Conservation (phyloP, 352 stramenopile genomes). For the Pythium brachiatum region DNA sequence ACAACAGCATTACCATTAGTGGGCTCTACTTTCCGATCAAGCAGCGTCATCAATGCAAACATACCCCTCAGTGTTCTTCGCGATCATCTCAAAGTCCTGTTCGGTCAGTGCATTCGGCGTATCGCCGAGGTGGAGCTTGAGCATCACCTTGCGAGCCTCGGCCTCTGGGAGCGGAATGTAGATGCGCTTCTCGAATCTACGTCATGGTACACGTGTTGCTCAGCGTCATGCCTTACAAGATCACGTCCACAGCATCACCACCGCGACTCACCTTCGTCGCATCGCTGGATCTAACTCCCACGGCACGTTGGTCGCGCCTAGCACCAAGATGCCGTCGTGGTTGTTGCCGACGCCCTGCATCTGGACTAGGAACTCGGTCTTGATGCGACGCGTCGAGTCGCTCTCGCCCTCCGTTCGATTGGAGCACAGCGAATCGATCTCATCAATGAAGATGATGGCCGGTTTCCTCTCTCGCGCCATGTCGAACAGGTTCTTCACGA, state of each 20-base stretch:
- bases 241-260: background rate
- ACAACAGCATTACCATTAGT: background rate
- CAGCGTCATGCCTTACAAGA: too few relatives aligned
- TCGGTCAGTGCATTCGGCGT: slow-evolving; percentile 94
- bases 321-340: slow-evolving; percentile 91
- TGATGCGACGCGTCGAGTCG: slow-evolving; percentile 95
- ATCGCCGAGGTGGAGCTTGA: slow-evolving; percentile 97
- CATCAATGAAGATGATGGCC: slow-evolving; percentile 97
- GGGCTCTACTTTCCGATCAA: background rate
- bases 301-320: slow-evolving; percentile 98
- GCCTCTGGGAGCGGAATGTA: slow-evolving; percentile 97
- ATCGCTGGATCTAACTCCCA: slow-evolving; percentile 98
- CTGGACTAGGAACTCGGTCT: slow-evolving; percentile 98
- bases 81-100: slow-evolving; percentile 92
- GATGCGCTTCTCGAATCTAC: slow-evolving; percentile 97
- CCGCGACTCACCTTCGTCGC: slow-evolving; percentile 78
- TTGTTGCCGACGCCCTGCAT: slow-evolving; percentile 95
- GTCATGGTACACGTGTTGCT: background rate
- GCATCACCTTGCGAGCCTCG: slow-evolving; percentile 92
- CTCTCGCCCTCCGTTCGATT: slow-evolving; percentile 93
- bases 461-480: slow-evolving; percentile 94
- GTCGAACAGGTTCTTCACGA: slow-evolving; percentile 98
- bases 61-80: slow-evolving; percentile 91
- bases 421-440: slow-evolving; percentile 96
- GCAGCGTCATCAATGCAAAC: background rate